Base-by-base conservation (phyloP, 1,284 basidiomycete genomes). In the Cutaneotrichosporon sp. region DNA sequence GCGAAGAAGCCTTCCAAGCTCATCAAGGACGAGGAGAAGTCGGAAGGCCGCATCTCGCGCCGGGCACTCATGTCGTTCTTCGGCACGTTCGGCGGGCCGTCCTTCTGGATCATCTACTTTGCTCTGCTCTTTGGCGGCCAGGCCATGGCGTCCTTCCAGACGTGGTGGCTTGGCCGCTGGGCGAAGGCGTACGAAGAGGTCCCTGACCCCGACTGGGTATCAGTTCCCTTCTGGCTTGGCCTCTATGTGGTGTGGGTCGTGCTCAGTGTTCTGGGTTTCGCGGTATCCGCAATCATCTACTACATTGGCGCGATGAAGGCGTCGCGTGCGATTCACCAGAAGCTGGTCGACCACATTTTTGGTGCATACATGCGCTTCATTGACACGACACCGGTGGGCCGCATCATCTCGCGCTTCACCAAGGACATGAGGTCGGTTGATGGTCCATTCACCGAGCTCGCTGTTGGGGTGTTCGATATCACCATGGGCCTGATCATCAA, bases 131-230 rank as follows among this genome's bases (percentile, higher is more conserved):
- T 78, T 22, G 60, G 66, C 18, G 74, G 73, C 30, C 75, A 79
- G 65, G 71, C 63, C 10, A 59, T 79, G 8, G 74, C 77, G 22
- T 78, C 82, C 3, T 78, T 81, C 51, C 83, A 85, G 72, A 85
- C 83, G 1, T 87, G 84, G 82, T 87, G 83, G 78, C 79, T 88
- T 14, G 86, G 86, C 36, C 82, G 84, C 62, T 88, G 86, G 86
- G 84, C 85, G 5, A 77, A 81, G 6, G 84, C 86, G 60, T 88
- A 87, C 71, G 83, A 84, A 30, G 68, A 70, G 0, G 78, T 80
- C 1, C 62, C 58, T 0, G 67, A 73, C 60, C 68, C 75, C 6
- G 56, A 65, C 9, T 47, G 70, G 31, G 77, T 80, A 5, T 81
- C 80, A 1, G 72, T 77, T 36, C 68, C 70, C 14, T 81, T 72